Evolutionary conservation across 495 filamentous ascomycete genomes (phyloP), one percentile per base, ranked within the genome.

Genomic region (Xylaria bambusicola): DNA sequence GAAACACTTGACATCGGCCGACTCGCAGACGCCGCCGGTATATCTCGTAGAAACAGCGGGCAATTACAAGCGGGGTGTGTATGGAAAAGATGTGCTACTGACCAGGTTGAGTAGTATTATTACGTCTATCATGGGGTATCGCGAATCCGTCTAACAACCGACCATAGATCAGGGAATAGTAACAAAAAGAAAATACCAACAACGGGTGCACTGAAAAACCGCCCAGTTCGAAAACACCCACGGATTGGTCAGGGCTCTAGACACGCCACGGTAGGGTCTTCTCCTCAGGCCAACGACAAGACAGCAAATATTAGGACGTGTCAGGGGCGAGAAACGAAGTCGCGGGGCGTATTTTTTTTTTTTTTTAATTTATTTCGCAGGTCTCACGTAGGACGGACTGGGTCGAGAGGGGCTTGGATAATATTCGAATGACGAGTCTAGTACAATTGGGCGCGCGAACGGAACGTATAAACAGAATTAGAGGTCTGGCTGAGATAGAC

Each of bases 121-220:
- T 65, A 77, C 49, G 58, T 76, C 74, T 77, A 74, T 70, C 51
- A 64, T 33, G 55, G 71, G 75, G 71, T 75, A 75, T 74, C 70
- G 68, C 65, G 61, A 61, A 65, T 51, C 63, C 63, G 62, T 75
- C 72, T 75, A 76, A 54, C 17, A 64, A 68, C 26, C 51, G 48
- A 40, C 57, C 40, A 53, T 38, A 45, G 36, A 60, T 44, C 36
- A 60, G 44, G 56, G 29, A 67, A 68, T 21, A 50, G 36, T 52
- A 38, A 47, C 38, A 46, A 49, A 51, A 57, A 60, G 46, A 36
- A 57, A 64, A 63, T 56, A 53, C 35, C 50, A 23, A 23, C 21
- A 54, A 60, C 24, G 42, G 58, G 29, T 54, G 50, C 29, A 53
- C 33, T 41, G 54, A 50, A 65, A 58, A 64, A 63, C 52, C 42